These are phyloP conservation scores for Aspergillus floridensis DNA, from an alignment of 2,329 filamentous ascomycete species.

Conservation along the genomic window DNA sequence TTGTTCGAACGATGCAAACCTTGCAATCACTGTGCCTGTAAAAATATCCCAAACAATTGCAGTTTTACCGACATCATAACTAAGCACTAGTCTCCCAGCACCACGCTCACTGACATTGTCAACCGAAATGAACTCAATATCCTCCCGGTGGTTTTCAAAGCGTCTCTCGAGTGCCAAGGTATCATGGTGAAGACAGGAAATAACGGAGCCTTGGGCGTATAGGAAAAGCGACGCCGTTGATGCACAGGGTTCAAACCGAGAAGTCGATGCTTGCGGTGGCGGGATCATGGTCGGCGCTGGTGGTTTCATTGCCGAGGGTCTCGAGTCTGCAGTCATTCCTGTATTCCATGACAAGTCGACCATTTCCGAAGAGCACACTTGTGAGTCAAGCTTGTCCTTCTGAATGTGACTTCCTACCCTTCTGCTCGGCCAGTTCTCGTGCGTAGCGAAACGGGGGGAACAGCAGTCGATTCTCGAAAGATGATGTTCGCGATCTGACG, in stretches of 20 bases:
- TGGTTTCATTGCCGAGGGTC: conserved; percentile 54
- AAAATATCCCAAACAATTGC: conserved; percentile 96
- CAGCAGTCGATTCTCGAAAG: neutral
- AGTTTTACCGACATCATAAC: conserved; percentile 86
- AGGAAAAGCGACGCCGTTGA: conserved; percentile 89
- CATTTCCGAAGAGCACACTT: conserved; percentile 43
- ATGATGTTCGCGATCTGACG: neutral
- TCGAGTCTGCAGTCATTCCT: conserved; percentile 59
- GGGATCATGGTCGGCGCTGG: conserved; percentile 31
- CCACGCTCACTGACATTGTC: conserved; percentile 89
- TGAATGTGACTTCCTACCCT: too few relatives aligned
- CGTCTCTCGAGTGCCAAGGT: conserved; percentile 83
- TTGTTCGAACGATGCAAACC: conserved; percentile 89
- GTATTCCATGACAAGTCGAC: conserved; percentile 59
- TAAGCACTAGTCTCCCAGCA: conserved; percentile 81
- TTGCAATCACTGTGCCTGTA: conserved; percentile 82
- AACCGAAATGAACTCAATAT: conserved; percentile 78
- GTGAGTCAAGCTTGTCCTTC: neutral
- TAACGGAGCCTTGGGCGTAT: conserved; percentile 76
- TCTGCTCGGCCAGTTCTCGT: neutral
- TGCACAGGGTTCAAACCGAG: conserved; percentile 77
- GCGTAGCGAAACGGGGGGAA: neutral
- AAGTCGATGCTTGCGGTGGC: conserved; percentile 31
- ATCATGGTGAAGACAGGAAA: conserved; percentile 89
- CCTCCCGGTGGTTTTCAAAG: conserved; percentile 79